Evolutionary conservation across 345 rosid species (phyloP), one percentile per base, ranked within the genome.

Genomic region (Lumnitzera littorea): DNA sequence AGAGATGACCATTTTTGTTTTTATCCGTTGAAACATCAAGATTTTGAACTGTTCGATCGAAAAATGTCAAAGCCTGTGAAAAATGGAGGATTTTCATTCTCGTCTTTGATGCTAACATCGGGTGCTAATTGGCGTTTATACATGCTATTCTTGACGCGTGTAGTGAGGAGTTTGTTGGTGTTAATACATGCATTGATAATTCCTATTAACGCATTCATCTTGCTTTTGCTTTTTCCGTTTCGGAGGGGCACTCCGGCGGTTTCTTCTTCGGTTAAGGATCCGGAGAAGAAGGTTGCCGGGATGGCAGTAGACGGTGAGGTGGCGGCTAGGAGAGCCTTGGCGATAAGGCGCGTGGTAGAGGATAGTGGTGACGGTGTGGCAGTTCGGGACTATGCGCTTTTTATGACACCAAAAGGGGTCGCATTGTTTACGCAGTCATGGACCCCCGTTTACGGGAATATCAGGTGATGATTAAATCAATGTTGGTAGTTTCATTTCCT

Each of bases 121-220:
- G 96, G 96, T 11, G 96, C 96, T 0, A 89, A 96, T 70, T 96
- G 91, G 14, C 79, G 94, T 3, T 72, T 89, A 13, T 78, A 73
- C 59, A 89, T 84, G 6, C 74, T 89, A 63, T 82, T 92, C 62
- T 85, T 86, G 3, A 66, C 74, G 50, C 74, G 83, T 15, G 74
- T 77, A 52, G 70, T 85, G 51, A 80, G 48, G 63, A 80, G 82
- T 10, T 58, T 78, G 24, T 13, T 84, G 13, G 10, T 78, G 50
- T 36, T 81, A 5, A 57, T 82, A 31, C 72, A 79, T 12, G 81
- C 91, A 3, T 13, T 84, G 31, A 36, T 82, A 10, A 5, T 76
- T 24, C 20, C 78, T 5, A 52, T 82, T 16, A 72, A 79, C 15
- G 83, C 91, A 2, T 25, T 87, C 27, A 55, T 85, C 5, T 66